These are phyloP conservation scores for Penicillium roqueforti DNA, from an alignment of 495 filamentous ascomycete species.

Conservation along the genomic window DNA sequence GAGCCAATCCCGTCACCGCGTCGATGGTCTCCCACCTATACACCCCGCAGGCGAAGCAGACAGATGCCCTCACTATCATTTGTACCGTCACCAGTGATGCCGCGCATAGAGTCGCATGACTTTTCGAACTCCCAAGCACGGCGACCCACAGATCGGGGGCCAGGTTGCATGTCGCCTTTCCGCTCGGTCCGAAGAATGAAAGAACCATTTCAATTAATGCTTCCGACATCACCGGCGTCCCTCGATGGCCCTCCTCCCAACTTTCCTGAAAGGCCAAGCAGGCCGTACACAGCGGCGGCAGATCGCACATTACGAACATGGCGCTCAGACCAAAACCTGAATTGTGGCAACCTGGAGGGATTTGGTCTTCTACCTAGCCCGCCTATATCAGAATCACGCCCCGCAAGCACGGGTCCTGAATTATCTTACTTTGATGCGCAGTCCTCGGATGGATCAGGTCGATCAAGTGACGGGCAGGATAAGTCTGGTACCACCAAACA, in stretches of 20 bases:
- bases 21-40: slow-evolving; percentile 31
- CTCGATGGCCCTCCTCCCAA: slow-evolving; percentile 21
- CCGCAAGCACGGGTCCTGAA: slow-evolving; percentile 27
- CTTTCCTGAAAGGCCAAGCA: slow-evolving; percentile 15
- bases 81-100: slow-evolving; percentile 17
- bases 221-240: slow-evolving; percentile 35
- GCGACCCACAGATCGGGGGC: slow-evolving; percentile 25
- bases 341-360: slow-evolving; percentile 28
- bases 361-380: slow-evolving; percentile 44
- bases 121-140: slow-evolving; percentile 27
- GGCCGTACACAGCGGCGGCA: slow-evolving; percentile 15
- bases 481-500: not conserved
- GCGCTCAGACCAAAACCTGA: slow-evolving; percentile 42
- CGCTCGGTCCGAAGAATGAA: slow-evolving; percentile 48
- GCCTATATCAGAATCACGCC: slow-evolving; percentile 37
- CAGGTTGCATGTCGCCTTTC: slow-evolving; percentile 37
- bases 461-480: slow-evolving; percentile 5
- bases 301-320: slow-evolving; percentile 37
- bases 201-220: slow-evolving; percentile 41
- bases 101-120: slow-evolving; percentile 23
- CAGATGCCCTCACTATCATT: slow-evolving; percentile 30
- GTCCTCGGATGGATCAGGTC: not conserved
- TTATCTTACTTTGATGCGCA: slow-evolving; percentile 34
- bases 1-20: slow-evolving; percentile 27
- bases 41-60: slow-evolving; percentile 26